Conservation (phyloP, 495 filamentous ascomycete genomes). For the Parathielavia appendiculata region DNA sequence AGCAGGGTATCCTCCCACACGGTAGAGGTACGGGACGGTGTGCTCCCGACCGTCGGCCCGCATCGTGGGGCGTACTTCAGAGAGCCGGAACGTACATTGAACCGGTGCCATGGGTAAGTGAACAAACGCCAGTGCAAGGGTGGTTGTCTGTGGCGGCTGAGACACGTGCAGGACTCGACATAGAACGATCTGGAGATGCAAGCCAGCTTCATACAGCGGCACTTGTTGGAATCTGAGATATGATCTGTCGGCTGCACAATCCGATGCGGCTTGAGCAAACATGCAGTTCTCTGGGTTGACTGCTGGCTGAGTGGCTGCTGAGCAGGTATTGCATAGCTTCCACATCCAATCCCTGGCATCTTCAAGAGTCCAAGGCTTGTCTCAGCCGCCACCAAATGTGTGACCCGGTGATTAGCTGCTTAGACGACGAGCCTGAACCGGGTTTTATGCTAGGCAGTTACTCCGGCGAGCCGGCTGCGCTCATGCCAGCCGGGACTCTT, state of each 20-base stretch:
- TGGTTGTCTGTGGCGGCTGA: neutral
- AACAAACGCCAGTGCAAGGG: neutral
- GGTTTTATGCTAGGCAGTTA: neutral
- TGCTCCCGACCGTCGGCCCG: slow-evolving; percentile 9
- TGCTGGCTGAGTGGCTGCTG: neutral
- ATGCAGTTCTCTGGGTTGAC: slow-evolving; percentile 4
- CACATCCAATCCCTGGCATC: neutral
- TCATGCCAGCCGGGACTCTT: slow-evolving; percentile 5
- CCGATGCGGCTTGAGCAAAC: slow-evolving; percentile 16
- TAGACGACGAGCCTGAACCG: neutral
- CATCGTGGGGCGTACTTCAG: slow-evolving; percentile 3
- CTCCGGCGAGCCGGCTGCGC: neutral
- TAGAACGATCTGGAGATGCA: slow-evolving; percentile 7
- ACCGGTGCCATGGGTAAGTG: neutral
- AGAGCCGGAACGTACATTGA: neutral
- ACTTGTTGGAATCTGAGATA: slow-evolving; percentile 8
- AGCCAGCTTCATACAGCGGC: neutral
- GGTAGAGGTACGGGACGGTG: neutral
- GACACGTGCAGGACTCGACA: neutral
- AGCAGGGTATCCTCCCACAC: neutral
- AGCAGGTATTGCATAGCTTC: neutral
- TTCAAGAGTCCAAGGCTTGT: neutral
- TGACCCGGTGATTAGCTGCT: neutral
- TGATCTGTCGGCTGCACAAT: slow-evolving; percentile 7
- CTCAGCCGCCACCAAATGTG: neutral